Percentiles rank a stretch among this genome's conserved stretches.
Conservation (phyloP, 352 stramenopile species). For the Stramenopiles sp. region DNA sequence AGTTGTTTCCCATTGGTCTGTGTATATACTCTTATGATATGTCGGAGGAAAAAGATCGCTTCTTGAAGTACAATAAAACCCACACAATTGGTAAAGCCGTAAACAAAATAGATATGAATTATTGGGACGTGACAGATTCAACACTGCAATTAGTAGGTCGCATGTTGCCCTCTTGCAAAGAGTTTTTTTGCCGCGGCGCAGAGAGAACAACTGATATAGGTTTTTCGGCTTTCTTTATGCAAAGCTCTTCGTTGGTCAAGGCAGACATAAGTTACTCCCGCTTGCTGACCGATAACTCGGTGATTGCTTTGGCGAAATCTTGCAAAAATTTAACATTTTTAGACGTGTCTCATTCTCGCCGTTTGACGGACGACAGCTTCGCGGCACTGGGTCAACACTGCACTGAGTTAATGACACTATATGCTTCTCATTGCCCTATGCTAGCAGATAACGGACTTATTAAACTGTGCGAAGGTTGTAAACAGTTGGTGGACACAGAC, state of each 20-base stretch:
- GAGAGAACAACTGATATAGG: background rate
- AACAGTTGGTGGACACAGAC: background rate
- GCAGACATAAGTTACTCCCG: background rate
- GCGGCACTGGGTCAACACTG: background rate
- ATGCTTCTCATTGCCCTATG: background rate
- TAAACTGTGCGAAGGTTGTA: background rate
- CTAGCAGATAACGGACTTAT: slow-evolving; percentile 3
- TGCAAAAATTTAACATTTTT: background rate
- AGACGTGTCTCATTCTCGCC: background rate
- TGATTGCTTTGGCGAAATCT: background rate
- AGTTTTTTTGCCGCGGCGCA: background rate
- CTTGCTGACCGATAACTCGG: background rate
- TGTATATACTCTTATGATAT: background rate
- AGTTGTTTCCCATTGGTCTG: background rate
- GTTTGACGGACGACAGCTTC: background rate
- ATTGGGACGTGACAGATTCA: slow-evolving; percentile 4
- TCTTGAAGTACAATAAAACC: background rate
- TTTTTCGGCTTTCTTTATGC: background rate
- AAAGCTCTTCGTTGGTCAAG: background rate
- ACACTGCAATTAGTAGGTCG: background rate
- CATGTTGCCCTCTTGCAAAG: background rate
- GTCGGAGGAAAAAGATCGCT: background rate
- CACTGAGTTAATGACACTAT: background rate
- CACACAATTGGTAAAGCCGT: background rate
- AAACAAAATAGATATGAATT: background rate